A percentile compares a stretch with the other conserved stretches of the same genome.
Conservation (phyloP, 2,329 filamentous ascomycete genomes). For the Aureobasidium sp. region DNA sequence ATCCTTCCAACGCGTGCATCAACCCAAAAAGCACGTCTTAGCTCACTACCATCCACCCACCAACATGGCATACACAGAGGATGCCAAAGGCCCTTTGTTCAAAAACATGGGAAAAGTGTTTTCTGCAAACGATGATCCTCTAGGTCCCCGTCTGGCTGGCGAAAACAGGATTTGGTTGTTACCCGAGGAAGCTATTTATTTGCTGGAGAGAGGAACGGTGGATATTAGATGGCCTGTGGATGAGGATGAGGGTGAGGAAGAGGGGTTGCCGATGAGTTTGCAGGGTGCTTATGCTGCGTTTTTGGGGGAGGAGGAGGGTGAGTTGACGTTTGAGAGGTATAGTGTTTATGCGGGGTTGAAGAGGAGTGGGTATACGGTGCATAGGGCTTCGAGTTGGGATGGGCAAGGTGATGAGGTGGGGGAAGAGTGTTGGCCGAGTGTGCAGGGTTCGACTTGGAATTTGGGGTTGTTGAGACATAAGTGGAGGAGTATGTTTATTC, state of each 20-base stretch:
- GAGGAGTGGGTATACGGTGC: conserved; percentile 71
- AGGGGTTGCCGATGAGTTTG: conserved; percentile 75
- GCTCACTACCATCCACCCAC: conserved; percentile 66
- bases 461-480: conserved; percentile 4
- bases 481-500: conserved; percentile 4
- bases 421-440: conserved; percentile 19
- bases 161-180: conserved; percentile 59
- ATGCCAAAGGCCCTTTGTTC: conserved; percentile 62
- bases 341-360: conserved; percentile 82
- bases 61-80: conserved; percentile 55
- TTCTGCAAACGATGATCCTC: conserved; percentile 41
- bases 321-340: conserved; percentile 66
- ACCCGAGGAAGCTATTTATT: conserved; percentile 83
- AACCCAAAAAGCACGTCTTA: conserved; percentile 54
- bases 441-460: not conserved
- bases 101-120: conserved; percentile 65
- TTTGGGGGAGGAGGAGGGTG: conserved; percentile 55
- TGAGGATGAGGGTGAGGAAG: conserved; percentile 30
- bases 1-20: conserved; percentile 65
- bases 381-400: conserved; percentile 52
- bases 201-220: conserved; percentile 78
- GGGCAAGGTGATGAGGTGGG: conserved; percentile 16
- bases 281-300: conserved; percentile 85
- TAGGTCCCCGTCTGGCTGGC: conserved; percentile 22
- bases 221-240: conserved; percentile 72